A percentile compares a stretch with the other conserved stretches of the same genome.
These are phyloP conservation scores for Plantago ovata DNA, from an alignment of 257 asterid genomes.

Conservation along the genomic window DNA sequence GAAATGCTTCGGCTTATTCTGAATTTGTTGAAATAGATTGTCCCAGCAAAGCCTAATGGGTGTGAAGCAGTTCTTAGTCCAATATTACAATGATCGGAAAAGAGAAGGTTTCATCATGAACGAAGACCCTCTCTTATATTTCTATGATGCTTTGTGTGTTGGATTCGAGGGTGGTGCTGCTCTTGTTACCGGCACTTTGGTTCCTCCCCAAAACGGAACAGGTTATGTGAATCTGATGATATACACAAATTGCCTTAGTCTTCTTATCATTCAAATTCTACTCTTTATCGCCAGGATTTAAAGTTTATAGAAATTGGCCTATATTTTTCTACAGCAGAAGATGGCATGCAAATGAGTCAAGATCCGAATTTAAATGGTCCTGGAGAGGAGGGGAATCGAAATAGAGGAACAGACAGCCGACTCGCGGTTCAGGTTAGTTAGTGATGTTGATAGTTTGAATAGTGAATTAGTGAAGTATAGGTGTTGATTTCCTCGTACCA, in stretches of 20 bases:
- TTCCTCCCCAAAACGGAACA: constrained; percentile 24
- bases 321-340: constrained; percentile 12
- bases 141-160: constrained; percentile 51
- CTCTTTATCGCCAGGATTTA: neutral
- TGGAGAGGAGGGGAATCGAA: constrained; percentile 21
- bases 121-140: constrained; percentile 48
- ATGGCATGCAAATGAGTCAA: constrained; percentile 16
- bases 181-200: constrained; percentile 1
- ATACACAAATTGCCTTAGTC: neutral
- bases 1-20: neutral
- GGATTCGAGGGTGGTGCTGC: constrained; percentile 32
- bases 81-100: constrained; percentile 49
- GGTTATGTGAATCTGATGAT: no score
- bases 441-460: neutral
- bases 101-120: constrained; percentile 45
- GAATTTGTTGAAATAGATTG: constrained; percentile 32
- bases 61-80: constrained; percentile 55
- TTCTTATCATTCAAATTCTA: no score
- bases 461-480: neutral
- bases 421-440: constrained; percentile 49
- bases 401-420: constrained; percentile 21
- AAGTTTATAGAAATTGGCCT: neutral
- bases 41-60: constrained; percentile 34
- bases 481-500: neutral
- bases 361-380: constrained; percentile 12